Conservation (phyloP, 2,329 filamentous ascomycete species). For the Aureobasidium mangrovei region DNA sequence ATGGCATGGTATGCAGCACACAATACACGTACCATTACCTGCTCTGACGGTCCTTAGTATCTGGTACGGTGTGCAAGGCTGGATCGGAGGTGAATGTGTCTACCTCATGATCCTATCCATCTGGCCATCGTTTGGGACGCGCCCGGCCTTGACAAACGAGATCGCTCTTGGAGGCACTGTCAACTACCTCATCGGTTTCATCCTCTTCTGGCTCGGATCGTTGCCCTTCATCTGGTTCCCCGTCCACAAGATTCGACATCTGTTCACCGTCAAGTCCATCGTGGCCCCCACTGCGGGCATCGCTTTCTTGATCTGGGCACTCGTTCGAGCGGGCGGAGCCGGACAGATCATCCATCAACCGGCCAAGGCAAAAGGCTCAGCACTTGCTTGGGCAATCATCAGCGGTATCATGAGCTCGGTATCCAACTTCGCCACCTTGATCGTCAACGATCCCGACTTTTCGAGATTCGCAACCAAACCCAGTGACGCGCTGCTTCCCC, state of each 20-base stretch:
- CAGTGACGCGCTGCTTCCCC: constrained; percentile 68
- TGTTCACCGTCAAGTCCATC: constrained; percentile 84
- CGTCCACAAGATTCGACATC: constrained; percentile 76
- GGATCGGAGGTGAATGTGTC: constrained; percentile 70
- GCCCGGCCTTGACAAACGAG: constrained; percentile 1
- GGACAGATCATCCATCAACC: constrained; percentile 72
- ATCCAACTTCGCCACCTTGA: constrained; percentile 82
- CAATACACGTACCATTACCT: not conserved
- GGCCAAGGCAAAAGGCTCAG: constrained; percentile 53
- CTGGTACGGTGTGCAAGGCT: constrained; percentile 80
- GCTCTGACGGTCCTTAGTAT: constrained; percentile 32
- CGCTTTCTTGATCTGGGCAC: constrained; percentile 79
- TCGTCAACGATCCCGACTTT: constrained; percentile 74
- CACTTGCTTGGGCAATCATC: constrained; percentile 72
- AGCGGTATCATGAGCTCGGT: constrained; percentile 82
- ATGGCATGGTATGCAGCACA: constrained; percentile 54
- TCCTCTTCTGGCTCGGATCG: constrained; percentile 76
- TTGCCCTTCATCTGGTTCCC: constrained; percentile 83
- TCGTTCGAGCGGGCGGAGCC: constrained; percentile 71
- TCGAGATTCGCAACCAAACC: constrained; percentile 72
- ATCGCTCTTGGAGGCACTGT: constrained; percentile 16
- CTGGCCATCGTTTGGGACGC: constrained; percentile 47
- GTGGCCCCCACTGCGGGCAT: constrained; percentile 77
- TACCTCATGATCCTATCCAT: constrained; percentile 83
- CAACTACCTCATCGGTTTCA: constrained; percentile 63